Percentiles rank a stretch among this genome's conserved stretches.
These are phyloP conservation scores for Blastocystis hominis DNA, from an alignment of 352 stramenopile species.

Conservation along the genomic window DNA sequence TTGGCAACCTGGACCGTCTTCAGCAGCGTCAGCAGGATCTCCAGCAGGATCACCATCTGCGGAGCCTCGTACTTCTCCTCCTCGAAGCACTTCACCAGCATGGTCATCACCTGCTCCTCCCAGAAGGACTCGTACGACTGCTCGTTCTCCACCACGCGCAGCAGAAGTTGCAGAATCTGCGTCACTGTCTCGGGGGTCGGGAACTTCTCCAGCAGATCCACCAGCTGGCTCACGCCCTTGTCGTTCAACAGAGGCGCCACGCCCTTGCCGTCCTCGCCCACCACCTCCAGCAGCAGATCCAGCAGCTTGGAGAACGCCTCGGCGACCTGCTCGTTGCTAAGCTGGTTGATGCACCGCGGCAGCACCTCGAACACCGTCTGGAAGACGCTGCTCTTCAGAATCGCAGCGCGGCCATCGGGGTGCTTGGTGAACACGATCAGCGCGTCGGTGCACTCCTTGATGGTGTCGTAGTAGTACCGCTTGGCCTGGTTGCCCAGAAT, in stretches of 20 bases:
- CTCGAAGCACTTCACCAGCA: neutral
- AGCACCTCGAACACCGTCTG: constrained; percentile 2
- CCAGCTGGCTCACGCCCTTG: neutral
- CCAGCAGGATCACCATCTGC: constrained; percentile 7
- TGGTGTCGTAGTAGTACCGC: constrained; percentile 47
- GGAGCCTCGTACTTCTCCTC: neutral
- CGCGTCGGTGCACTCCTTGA: constrained; percentile 34
- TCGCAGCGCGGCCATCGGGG: neutral
- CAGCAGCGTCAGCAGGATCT: constrained; percentile 24
- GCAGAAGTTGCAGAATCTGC: constrained; percentile 13
- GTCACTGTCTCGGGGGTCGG: constrained; percentile 2
- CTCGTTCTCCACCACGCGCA: neutral
- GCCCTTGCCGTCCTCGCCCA: neutral
- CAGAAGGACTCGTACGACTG: constrained; percentile 14
- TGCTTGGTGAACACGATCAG: constrained; percentile 28
- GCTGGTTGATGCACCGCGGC: neutral
- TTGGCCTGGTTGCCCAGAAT: neutral
- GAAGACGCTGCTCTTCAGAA: constrained; percentile 23
- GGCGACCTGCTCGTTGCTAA: neutral
- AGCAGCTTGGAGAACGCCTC: neutral
- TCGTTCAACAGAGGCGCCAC: neutral
- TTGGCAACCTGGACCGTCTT: neutral
- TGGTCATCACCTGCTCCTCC: neutral
- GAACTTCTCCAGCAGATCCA: constrained; percentile 31
- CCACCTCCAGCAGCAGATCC: neutral